Conservation (phyloP, 1,284 basidiomycete species). For the Ceratobasidium sp. region DNA sequence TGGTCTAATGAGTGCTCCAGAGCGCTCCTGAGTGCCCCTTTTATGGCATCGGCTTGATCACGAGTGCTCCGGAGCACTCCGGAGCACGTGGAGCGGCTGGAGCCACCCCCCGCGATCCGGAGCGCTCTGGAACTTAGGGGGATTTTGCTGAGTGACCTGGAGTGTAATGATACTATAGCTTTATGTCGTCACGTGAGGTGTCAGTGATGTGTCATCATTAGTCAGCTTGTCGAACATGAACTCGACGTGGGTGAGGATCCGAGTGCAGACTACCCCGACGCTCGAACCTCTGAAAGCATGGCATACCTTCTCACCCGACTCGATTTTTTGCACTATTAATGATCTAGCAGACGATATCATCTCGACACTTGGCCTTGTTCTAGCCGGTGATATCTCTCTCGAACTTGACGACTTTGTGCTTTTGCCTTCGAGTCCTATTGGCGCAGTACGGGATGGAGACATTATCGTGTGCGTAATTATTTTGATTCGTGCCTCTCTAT, state of each 20-base stretch:
- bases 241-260: constrained; percentile 7
- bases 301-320: constrained; percentile 12
- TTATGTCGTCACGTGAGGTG: no score
- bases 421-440: constrained; percentile 30
- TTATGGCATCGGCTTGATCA: no score
- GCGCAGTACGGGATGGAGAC: constrained; percentile 34
- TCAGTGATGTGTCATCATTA: neutral
- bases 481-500: neutral
- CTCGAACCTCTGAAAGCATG: constrained; percentile 38
- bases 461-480: neutral
- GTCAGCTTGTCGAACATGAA: constrained; percentile 9
- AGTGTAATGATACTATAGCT: no score
- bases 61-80: no score
- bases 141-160: neutral
- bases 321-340: neutral
- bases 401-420: constrained; percentile 33
- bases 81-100: no score
- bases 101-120: no score
- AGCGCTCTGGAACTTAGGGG: no score
- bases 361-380: neutral
- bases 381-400: constrained; percentile 9
- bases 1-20: no score
- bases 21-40: no score
- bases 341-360: constrained; percentile 11
- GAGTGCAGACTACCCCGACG: constrained; percentile 27